These are phyloP conservation scores for Backusella morwellensis DNA, from an alignment of 192 early-diverging fungal species.

Conservation along the genomic window DNA sequence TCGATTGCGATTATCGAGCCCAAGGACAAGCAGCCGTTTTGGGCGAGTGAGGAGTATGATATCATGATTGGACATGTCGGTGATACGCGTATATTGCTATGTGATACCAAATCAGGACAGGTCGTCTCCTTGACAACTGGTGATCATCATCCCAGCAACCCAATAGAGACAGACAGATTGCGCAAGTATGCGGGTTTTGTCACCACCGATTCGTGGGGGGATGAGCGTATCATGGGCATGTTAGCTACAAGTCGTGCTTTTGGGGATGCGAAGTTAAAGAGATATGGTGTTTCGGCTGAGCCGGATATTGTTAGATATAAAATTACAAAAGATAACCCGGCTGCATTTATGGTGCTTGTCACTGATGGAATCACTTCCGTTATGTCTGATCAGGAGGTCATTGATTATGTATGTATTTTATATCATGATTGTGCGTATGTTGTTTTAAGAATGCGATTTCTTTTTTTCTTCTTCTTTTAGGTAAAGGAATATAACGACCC, in stretches of 20 bases:
- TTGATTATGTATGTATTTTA: constrained; percentile 39
- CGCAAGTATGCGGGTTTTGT: constrained; percentile 69
- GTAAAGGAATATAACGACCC: constrained; percentile 61
- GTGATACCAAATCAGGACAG: constrained; percentile 57
- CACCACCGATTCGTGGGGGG: constrained; percentile 74
- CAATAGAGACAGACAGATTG: constrained; percentile 58
- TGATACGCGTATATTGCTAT: constrained; percentile 59
- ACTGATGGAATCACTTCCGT: constrained; percentile 71
- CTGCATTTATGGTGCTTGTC: constrained; percentile 66
- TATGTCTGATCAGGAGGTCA: constrained; percentile 72
- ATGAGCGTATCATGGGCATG: constrained; percentile 64
- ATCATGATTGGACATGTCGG: constrained; percentile 69
- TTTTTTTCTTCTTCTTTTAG: not conserved
- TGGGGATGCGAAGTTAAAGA: constrained; percentile 69
- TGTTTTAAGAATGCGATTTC: no score
- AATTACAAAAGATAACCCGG: constrained; percentile 52
- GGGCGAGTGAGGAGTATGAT: constrained; percentile 60
- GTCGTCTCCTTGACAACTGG: constrained; percentile 53
- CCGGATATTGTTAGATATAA: constrained; percentile 59
- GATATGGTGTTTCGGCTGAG: constrained; percentile 69
- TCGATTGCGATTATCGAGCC: constrained; percentile 64
- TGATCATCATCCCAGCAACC: constrained; percentile 66
- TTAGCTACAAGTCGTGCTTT: constrained; percentile 67
- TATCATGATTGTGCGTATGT: not conserved
- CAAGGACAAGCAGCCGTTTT: constrained; percentile 61